Evolutionary conservation across 805 yeast species (phyloP).

Genomic region (Kuraishia hungarica): DNA sequence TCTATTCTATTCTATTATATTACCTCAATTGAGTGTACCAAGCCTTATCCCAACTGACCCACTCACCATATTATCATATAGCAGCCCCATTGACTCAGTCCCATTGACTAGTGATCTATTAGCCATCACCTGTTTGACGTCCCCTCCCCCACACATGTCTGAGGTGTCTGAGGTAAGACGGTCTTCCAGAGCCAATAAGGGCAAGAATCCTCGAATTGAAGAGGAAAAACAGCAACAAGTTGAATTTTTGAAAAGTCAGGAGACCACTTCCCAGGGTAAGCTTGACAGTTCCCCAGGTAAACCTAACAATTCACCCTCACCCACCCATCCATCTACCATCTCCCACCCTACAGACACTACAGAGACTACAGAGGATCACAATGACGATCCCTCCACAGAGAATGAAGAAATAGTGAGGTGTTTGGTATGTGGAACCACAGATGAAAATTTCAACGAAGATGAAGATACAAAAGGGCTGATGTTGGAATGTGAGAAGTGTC

Average conservation of each 20-base stretch:
- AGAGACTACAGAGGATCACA: too few species aligned
- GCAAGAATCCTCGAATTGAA: constrained; percentile 4
- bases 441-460: constrained; percentile 48
- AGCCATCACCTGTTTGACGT: too few species aligned
- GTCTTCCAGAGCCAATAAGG: constrained; percentile 4
- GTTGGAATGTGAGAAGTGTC: constrained; percentile 60
- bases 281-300: too few species aligned
- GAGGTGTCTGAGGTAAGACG: not conserved
- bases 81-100: not conserved
- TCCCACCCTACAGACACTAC: too few species aligned
- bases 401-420: constrained; percentile 46
- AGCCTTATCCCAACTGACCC: too few species aligned
- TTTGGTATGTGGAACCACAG: constrained; percentile 51
- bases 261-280: too few species aligned
- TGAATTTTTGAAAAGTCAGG: not conserved
- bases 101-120: not conserved
- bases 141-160: not conserved
- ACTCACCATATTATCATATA: too few species aligned
- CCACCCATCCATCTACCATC: too few species aligned
- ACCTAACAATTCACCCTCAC: too few species aligned
- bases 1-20: too few species aligned
- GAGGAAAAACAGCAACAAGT: constrained; percentile 8
- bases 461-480: constrained; percentile 45
- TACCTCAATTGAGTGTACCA: too few species aligned
- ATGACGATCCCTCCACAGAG: constrained; percentile 4